These are phyloP conservation scores for Cryphonectria carpinicola DNA, from an alignment of 2,329 filamentous ascomycete genomes.

Conservation along the genomic window DNA sequence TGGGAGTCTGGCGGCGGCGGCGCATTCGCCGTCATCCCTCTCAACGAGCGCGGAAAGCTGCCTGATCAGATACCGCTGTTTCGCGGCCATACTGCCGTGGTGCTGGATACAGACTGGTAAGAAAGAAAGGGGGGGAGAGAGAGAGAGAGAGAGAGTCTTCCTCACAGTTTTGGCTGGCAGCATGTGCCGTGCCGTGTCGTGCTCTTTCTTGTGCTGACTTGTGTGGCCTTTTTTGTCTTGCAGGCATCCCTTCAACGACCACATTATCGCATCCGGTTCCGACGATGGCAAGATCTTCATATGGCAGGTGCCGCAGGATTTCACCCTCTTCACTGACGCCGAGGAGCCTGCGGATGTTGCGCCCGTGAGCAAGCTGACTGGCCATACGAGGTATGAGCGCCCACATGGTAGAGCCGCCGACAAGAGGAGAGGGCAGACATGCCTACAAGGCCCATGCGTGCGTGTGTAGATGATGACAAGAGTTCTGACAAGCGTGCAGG, in stretches of 20 bases:
- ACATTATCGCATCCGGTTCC: constrained; percentile 87
- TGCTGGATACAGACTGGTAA: constrained; percentile 97
- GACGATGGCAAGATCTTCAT: constrained; percentile 97
- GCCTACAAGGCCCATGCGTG: neutral
- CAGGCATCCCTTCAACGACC: constrained; percentile 96
- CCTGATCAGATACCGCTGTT: constrained; percentile 95
- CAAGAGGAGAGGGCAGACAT: constrained; percentile 15
- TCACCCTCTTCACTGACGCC: constrained; percentile 81
- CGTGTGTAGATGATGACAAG: neutral
- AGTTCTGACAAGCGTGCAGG: constrained; percentile 50
- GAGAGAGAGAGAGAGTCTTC: neutral
- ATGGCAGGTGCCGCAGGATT: constrained; percentile 90
- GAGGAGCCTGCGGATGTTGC: constrained; percentile 83
- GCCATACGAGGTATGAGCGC: constrained; percentile 75
- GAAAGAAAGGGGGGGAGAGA: constrained; percentile 35
- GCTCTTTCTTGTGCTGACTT: constrained; percentile 1
- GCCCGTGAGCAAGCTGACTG: constrained; percentile 79
- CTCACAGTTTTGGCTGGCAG: neutral
- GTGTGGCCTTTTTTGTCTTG: neutral
- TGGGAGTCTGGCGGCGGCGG: constrained; percentile 97
- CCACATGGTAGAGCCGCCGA: constrained; percentile 18
- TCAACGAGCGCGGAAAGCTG: constrained; percentile 85
- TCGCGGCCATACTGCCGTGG: constrained; percentile 91
- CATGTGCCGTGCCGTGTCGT: neutral
- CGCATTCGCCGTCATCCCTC: constrained; percentile 93